Percentiles rank a stretch among this genome's conserved stretches.
Evolutionary conservation across 2,329 filamentous ascomycete genomes (phyloP).

Genomic region (Beauveria pseudobassiana): DNA sequence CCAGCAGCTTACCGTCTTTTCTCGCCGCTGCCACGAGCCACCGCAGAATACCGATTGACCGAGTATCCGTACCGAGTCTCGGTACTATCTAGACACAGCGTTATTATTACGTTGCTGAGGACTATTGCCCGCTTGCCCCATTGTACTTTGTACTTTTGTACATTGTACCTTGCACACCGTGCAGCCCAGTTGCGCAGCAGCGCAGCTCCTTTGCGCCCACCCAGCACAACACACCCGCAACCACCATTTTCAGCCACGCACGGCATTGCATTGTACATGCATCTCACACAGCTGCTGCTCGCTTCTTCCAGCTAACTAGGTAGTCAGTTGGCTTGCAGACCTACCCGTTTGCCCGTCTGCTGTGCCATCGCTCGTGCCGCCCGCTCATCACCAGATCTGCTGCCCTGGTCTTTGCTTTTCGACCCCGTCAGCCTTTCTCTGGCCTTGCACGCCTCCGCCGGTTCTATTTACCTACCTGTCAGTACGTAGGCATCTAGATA

Average conservation of each 20-base stretch:
- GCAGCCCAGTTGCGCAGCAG: background rate
- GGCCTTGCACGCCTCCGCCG: background rate
- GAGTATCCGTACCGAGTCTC: background rate
- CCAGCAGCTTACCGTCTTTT: constrained; percentile 10
- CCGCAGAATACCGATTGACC: background rate
- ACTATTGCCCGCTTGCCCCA: background rate
- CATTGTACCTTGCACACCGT: background rate
- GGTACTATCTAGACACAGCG: background rate
- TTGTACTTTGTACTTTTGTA: background rate
- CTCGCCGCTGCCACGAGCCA: constrained; percentile 1
- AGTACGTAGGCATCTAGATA: too few species aligned
- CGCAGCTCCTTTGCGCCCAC: background rate
- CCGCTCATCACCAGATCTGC: constrained; percentile 7
- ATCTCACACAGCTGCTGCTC: constrained; percentile 4
- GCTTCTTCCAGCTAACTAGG: background rate
- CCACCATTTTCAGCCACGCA: constrained; percentile 9
- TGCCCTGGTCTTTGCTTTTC: constrained; percentile 6
- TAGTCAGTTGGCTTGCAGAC: background rate
- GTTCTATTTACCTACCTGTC: background rate
- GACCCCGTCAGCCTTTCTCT: constrained; percentile 2
- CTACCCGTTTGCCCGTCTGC: background rate
- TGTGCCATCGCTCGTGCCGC: background rate
- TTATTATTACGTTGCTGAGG: background rate
- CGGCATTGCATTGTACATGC: constrained; percentile 10
- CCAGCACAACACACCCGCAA: background rate